Percentiles rank a stretch among this genome's conserved stretches.
phyloP scores from a whole-genome alignment of 148 eudicot genomes.

The Diospyros kaki region DNA sequence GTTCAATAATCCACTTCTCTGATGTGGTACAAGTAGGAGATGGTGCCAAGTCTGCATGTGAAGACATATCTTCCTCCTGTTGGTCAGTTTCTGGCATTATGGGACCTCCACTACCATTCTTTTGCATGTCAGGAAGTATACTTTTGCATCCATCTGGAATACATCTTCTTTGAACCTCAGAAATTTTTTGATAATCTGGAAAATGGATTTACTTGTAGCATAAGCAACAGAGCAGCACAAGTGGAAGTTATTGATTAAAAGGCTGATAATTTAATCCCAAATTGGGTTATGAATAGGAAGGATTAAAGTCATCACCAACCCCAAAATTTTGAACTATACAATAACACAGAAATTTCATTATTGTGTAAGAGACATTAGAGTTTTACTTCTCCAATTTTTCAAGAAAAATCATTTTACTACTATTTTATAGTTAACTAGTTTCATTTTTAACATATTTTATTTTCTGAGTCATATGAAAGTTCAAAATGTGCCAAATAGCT shows the following conservation, averaged over 20 bases:
- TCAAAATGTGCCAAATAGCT: no score
- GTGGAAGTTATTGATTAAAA: no score
- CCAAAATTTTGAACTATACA: no score
- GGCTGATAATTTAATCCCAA: no score
- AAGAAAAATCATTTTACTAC: no score
- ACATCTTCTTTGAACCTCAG: constrained; percentile 23
- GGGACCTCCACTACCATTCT: constrained; percentile 27
- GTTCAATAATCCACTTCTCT: constrained; percentile 82
- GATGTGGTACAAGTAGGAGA: constrained; percentile 65
- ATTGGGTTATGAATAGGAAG: no score
- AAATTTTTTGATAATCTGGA: constrained; percentile 28
- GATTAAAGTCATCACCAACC: constrained; percentile 6
- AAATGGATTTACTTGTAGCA: constrained; percentile 10
- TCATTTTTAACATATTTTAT: no score
- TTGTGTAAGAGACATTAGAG: no score
- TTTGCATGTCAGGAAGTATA: constrained; percentile 23
- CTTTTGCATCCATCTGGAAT: constrained; percentile 34
- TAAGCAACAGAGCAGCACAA: constrained; percentile 8
- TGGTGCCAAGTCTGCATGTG: constrained; percentile 33
- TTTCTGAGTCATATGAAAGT: no score
- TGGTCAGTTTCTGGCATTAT: constrained; percentile 33
- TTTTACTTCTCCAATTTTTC: no score
- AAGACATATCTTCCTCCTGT: constrained; percentile 44
- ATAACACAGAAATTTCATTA: no score
- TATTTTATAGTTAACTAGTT: no score